A percentile compares a stretch with the other conserved stretches of the same genome.
phyloP scores from a whole-genome alignment of 345 rosid genomes.

The Rhodamnia argentea region DNA sequence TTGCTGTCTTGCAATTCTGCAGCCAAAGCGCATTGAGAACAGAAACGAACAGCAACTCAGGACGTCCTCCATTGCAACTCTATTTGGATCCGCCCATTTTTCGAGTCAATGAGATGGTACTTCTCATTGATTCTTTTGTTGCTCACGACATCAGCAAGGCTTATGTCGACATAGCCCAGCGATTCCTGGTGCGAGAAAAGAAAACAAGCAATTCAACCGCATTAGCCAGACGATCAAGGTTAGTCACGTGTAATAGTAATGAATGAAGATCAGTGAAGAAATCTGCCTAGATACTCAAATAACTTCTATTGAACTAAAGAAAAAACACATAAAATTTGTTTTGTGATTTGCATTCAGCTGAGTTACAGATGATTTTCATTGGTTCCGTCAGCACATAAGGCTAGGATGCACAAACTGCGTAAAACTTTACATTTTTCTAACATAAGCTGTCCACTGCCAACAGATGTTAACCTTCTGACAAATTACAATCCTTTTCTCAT shows the following conservation, averaged over 20 bases:
- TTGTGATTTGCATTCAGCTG: not conserved
- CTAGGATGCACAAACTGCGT: not conserved
- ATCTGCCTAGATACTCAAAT: not conserved
- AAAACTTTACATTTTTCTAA: not conserved
- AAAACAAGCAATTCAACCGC: not conserved
- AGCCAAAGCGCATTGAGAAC: not conserved
- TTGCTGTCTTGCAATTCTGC: not conserved
- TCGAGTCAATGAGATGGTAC: slow-evolving; percentile 89
- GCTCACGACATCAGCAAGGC: slow-evolving; percentile 66
- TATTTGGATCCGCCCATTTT: slow-evolving; percentile 69
- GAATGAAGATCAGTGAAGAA: not conserved
- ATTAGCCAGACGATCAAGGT: not conserved
- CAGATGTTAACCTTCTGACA: not conserved
- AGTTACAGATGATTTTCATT: not conserved
- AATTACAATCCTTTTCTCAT: not conserved
- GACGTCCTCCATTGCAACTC: slow-evolving; percentile 89
- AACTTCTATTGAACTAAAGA: not conserved
- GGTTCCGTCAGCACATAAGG: not conserved
- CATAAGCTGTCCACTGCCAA: not conserved
- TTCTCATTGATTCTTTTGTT: slow-evolving; percentile 83
- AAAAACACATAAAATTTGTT: not conserved
- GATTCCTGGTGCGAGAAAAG: slow-evolving; percentile 42
- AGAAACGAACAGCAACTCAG: slow-evolving; percentile 12
- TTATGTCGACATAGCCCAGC: slow-evolving; percentile 64
- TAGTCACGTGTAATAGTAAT: not conserved